Evolutionary conservation across 495 filamentous ascomycete species (phyloP).

Genomic region (Pseudoneurospora amorphoporcata): DNA sequence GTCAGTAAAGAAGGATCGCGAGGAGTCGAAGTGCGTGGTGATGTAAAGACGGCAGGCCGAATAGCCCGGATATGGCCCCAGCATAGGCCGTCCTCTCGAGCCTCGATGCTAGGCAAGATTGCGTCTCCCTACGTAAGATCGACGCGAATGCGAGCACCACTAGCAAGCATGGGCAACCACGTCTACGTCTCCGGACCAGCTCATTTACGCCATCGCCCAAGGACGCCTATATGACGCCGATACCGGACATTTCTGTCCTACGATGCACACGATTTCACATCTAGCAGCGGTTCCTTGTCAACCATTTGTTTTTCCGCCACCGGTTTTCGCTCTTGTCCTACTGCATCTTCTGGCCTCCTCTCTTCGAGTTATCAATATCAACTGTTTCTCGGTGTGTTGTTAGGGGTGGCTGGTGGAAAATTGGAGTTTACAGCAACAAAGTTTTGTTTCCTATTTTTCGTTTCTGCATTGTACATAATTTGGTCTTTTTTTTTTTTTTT

Average conservation of each 20-base stretch:
- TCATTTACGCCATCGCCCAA: background rate
- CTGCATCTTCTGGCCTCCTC: background rate
- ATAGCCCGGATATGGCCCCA: background rate
- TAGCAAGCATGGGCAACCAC: background rate
- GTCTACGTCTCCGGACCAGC: background rate
- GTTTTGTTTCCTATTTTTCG: background rate
- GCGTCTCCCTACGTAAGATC: background rate
- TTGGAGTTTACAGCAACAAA: constrained; percentile 1
- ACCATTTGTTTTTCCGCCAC: background rate
- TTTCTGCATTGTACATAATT: constrained; percentile 7
- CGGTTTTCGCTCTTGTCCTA: background rate
- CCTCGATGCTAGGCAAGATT: background rate
- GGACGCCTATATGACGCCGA: background rate
- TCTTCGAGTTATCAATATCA: background rate
- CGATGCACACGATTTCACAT: background rate
- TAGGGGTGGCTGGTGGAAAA: background rate
- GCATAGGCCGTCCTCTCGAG: background rate
- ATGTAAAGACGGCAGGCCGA: constrained; percentile 35
- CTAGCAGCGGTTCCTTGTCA: background rate
- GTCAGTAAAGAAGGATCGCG: constrained; percentile 63
- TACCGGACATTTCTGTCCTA: background rate
- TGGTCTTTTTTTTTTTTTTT: background rate
- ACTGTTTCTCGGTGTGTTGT: constrained; percentile 4
- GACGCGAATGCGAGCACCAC: background rate
- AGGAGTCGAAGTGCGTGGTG: constrained; percentile 43